These are phyloP conservation scores for Circinella umbellata DNA, from an alignment of 371 early-diverging fungal species.

Conservation along the genomic window DNA sequence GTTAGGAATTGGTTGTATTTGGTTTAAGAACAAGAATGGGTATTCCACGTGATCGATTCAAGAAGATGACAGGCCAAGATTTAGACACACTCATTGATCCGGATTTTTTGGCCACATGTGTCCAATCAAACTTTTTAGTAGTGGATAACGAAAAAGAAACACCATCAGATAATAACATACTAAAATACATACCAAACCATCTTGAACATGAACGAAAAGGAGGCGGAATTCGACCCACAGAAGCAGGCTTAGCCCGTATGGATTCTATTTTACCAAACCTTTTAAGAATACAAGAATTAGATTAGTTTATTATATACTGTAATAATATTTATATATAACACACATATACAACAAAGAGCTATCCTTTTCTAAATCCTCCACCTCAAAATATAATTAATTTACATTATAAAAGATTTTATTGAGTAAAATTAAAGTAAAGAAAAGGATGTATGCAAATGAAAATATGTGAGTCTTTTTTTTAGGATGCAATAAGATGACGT, in stretches of 20 bases:
- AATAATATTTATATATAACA: no score
- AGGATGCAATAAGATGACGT: neutral
- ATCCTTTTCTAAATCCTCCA: no score
- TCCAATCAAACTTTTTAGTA: conserved; percentile 30
- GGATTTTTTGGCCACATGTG: conserved; percentile 27
- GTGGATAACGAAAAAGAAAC: conserved; percentile 15
- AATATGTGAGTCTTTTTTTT: neutral
- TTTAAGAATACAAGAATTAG: neutral
- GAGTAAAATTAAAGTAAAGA: neutral
- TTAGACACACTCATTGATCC: conserved; percentile 35
- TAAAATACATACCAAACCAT: conserved; percentile 24
- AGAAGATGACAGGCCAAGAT: conserved; percentile 28
- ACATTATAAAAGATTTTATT: no score
- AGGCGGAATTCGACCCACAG: conserved; percentile 47
- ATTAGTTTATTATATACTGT: neutral
- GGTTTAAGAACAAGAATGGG: conserved; percentile 75
- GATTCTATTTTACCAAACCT: conserved; percentile 42
- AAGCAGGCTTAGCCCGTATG: conserved; percentile 41
- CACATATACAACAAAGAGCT: no score
- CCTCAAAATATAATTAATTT: no score
- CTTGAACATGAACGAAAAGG: conserved; percentile 22
- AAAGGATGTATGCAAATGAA: neutral
- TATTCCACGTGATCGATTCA: conserved; percentile 45
- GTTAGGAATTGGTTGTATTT: conserved; percentile 68
- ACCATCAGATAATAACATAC: neutral